Evolutionary conservation across 2,329 filamentous ascomycete genomes (phyloP).

Genomic region (Aspergillus sergii): DNA sequence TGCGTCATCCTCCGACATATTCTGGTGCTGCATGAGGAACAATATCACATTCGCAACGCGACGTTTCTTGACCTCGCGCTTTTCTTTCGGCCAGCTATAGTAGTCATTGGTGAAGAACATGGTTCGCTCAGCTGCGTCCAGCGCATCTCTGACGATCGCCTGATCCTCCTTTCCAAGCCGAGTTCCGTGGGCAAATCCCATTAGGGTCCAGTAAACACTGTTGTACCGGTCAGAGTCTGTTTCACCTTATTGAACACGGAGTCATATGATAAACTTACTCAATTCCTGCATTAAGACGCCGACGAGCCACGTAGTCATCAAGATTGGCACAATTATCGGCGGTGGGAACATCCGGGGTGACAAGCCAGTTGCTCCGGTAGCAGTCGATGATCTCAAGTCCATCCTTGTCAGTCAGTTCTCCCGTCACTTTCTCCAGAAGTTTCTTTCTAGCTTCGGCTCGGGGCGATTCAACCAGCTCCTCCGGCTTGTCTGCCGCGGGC

Average conservation of each 20-base stretch:
- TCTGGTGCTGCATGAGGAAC: conserved; percentile 15
- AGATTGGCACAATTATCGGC: conserved; percentile 17
- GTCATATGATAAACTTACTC: conserved; percentile 5
- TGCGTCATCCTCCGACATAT: conserved; percentile 14
- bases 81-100: conserved; percentile 19
- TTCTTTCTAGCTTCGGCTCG: conserved; percentile 9
- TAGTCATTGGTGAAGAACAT: conserved; percentile 21
- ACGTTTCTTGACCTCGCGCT: conserved; percentile 10
- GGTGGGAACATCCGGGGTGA: conserved; percentile 13
- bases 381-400: conserved; percentile 18
- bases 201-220: conserved; percentile 17
- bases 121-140: conserved; percentile 15
- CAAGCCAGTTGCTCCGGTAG: conserved; percentile 18
- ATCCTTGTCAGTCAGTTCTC: conserved; percentile 14
- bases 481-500: conserved; percentile 1
- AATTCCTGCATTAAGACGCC: conserved; percentile 16
- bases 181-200: conserved; percentile 17
- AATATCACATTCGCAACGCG: conserved; percentile 15
- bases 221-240: not conserved
- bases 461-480: conserved; percentile 12
- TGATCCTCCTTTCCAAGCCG: conserved; percentile 17
- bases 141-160: conserved; percentile 12
- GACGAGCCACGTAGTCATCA: conserved; percentile 15
- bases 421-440: conserved; percentile 13
- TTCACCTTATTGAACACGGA: not conserved